Evolutionary conservation across 139 green algal species (phyloP), one percentile per base, ranked within the genome.

Genomic region (Chara braunii): DNA sequence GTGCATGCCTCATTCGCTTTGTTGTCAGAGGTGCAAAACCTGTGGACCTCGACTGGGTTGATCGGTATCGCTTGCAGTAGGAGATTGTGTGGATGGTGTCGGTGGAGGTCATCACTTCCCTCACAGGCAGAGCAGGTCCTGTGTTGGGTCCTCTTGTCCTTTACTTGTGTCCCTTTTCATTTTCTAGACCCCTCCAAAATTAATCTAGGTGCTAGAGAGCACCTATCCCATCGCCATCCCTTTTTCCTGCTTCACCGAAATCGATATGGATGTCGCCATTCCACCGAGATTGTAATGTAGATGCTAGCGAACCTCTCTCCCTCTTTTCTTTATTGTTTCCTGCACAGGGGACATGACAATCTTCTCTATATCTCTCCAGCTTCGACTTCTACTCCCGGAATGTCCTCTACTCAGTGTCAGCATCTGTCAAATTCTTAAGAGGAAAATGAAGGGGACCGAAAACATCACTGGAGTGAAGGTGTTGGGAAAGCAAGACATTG

Each of bases 1-100:
- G 32, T 23, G 18, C 22, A 31, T 31, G n/a, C 24, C 22, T 33
- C 37, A 60, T 18, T 18, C 2, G 51, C 51, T n/a, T n/a, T 2
- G 51, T 33, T 43, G 18, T 60, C n/a, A 31, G 51, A 23, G 51
- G 37, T 31, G 51, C 51, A n/a, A 33, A 60, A 34, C 32, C 51
- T 31, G n/a, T 60, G n/a, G 40, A 60, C 32, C 32, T 60, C 37
- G 5, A 9, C 11, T 45, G n/a, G 40, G 6, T 2, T 18, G 37
- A 9, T 18, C 51, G 26, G 22, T 14, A 22, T 33, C 12, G 9
- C 51, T 43, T 24, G 7, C 22, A 29, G 51, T 12, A 11, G 37
- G 37, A 7, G 18, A 18, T 22, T 37, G 6, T 28, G 37, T 29
- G 18, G 37, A 22, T 45, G 8, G 5, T 12, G 31, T 1, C 24